These are phyloP conservation scores for Urochloa ruziziensis DNA, from an alignment of 176 grass and related monocot species.

Conservation along the genomic window DNA sequence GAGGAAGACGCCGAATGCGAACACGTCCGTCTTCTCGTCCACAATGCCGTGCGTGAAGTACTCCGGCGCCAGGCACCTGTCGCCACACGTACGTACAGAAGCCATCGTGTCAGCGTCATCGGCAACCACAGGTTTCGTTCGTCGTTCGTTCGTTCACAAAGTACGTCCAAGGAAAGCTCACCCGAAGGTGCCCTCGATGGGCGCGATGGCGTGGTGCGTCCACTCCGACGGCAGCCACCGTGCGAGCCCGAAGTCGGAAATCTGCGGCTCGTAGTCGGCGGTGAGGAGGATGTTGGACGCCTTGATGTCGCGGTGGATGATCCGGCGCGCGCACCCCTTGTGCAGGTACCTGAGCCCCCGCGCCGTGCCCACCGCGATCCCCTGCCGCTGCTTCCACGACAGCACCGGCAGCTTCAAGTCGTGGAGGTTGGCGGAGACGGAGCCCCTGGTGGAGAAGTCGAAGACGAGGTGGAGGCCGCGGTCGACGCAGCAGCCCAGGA, in stretches of 20 bases:
- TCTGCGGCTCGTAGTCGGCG: constrained; percentile 67
- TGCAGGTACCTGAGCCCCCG: constrained; percentile 81
- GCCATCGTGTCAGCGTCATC: not conserved
- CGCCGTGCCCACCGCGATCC: constrained; percentile 69
- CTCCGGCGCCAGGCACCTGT: constrained; percentile 88
- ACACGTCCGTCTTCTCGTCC: constrained; percentile 96
- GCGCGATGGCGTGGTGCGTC: constrained; percentile 84
- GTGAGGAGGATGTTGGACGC: constrained; percentile 84
- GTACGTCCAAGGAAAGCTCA: not conserved
- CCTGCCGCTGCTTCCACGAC: constrained; percentile 67
- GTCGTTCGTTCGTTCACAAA: not conserved
- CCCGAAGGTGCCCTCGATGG: constrained; percentile 97
- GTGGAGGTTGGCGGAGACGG: constrained; percentile 95
- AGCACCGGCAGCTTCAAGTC: constrained; percentile 66
- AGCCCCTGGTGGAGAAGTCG: constrained; percentile 69
- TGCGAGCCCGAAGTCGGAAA: constrained; percentile 94
- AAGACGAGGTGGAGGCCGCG: constrained; percentile 83
- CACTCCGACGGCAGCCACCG: constrained; percentile 92
- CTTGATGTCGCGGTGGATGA: constrained; percentile 95
- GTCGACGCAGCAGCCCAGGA: constrained; percentile 89
- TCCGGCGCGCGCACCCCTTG: constrained; percentile 80
- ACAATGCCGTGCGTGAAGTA: constrained; percentile 95
- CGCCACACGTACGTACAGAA: not conserved
- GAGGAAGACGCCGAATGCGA: constrained; percentile 95
- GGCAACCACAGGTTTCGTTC: not conserved